These are phyloP conservation scores for Curvularia verruculosa DNA, from an alignment of 2,329 filamentous ascomycete species.

Conservation along the genomic window DNA sequence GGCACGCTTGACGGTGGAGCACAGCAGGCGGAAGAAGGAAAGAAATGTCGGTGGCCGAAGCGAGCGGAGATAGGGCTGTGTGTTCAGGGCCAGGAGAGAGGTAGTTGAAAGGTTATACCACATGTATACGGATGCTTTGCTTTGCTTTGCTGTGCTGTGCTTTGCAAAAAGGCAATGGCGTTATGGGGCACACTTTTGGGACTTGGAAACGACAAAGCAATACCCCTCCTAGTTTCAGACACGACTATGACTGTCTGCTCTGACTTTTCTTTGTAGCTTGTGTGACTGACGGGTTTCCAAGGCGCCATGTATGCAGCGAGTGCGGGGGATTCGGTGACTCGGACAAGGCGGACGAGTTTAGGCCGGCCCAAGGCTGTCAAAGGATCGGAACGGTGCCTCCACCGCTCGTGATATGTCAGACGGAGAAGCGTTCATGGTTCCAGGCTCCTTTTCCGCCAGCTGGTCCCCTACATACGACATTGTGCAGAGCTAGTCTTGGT, in stretches of 20 bases:
- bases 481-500: neutral
- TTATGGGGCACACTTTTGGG: neutral
- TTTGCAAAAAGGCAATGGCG: neutral
- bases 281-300: too few relatives aligned
- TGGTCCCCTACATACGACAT: too few relatives aligned
- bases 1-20: slow-evolving; percentile 63
- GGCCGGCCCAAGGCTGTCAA: neutral
- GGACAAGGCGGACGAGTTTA: neutral
- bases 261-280: too few relatives aligned
- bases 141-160: too few relatives aligned
- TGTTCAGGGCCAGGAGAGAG: neutral
- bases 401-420: neutral
- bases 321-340: neutral
- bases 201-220: neutral
- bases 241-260: too few relatives aligned
- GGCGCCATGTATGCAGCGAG: neutral
- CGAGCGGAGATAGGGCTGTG: slow-evolving; percentile 42
- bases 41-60: slow-evolving; percentile 54
- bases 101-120: neutral
- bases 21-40: slow-evolving; percentile 50
- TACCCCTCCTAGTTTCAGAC: too few relatives aligned
- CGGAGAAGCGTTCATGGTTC: neutral
- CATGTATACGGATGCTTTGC: neutral
- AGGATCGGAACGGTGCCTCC: neutral
- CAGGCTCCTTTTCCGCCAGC: neutral